Percentiles rank a stretch among this genome's conserved stretches.
phyloP scores from a whole-genome alignment of 352 stramenopile genomes.

The Paralagenidium karlingii region DNA sequence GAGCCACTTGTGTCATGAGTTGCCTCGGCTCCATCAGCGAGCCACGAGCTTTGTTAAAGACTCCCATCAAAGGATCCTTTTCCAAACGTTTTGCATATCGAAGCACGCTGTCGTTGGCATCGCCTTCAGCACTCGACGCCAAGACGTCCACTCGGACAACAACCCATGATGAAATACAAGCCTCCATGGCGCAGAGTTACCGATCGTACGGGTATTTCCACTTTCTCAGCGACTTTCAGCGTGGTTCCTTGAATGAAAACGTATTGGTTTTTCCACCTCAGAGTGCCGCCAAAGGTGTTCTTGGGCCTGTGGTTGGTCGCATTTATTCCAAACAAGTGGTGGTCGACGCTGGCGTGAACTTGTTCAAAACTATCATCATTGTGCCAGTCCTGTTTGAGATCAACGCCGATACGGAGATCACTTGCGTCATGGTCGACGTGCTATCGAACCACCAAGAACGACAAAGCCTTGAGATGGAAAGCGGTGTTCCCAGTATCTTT shows the following conservation, averaged over 20 bases:
- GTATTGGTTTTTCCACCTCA: conserved; percentile 35
- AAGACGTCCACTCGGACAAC: background rate
- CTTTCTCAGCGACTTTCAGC: conserved; percentile 41
- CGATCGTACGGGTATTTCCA: conserved; percentile 35
- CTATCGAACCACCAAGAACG: conserved; percentile 34
- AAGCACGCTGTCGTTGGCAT: conserved; percentile 11
- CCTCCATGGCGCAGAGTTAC: no score
- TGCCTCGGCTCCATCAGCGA: conserved; percentile 48
- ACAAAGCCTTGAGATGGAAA: conserved; percentile 14
- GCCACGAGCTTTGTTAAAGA: conserved; percentile 5
- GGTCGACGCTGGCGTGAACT: conserved; percentile 4
- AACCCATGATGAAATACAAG: background rate
- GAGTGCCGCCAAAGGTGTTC: conserved; percentile 17
- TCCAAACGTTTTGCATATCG: conserved; percentile 63
- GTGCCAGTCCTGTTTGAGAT: conserved; percentile 57
- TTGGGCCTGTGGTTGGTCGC: conserved; percentile 46
- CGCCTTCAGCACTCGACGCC: background rate
- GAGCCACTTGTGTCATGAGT: conserved; percentile 27
- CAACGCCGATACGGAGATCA: conserved; percentile 29
- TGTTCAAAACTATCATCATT: conserved; percentile 5
- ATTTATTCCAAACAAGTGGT: conserved; percentile 12
- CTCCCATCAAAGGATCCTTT: conserved; percentile 35
- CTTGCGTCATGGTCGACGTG: conserved; percentile 49
- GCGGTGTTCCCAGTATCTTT: conserved; percentile 31
- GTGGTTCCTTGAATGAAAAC: conserved; percentile 31